These are phyloP conservation scores for Trichosporon sp. DNA, from an alignment of 1,284 basidiomycete species.

Conservation along the genomic window DNA sequence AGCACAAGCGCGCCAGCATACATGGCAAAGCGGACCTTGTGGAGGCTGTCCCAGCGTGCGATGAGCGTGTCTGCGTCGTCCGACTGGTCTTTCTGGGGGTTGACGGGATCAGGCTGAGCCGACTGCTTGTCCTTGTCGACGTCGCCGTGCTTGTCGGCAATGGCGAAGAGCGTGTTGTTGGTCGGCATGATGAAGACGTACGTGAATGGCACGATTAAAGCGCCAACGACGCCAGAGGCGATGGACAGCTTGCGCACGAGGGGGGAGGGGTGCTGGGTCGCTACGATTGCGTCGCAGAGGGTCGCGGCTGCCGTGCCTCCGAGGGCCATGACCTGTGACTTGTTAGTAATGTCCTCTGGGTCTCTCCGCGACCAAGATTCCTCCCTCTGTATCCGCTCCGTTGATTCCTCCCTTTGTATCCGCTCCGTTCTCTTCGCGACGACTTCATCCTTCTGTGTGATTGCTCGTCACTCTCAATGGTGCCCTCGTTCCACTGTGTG, in stretches of 20 bases:
- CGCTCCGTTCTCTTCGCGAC: too few relatives aligned
- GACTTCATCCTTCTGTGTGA: too few relatives aligned
- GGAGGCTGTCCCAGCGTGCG: conserved; percentile 20
- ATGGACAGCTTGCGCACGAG: conserved; percentile 19
- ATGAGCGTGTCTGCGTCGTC: conserved; percentile 12
- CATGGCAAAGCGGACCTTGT: conserved; percentile 15
- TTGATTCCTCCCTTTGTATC: not conserved
- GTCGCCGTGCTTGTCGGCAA: conserved; percentile 9
- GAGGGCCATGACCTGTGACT: conserved; percentile 7
- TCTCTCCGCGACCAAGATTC: not conserved
- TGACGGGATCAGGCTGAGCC: not conserved
- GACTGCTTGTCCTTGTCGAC: not conserved
- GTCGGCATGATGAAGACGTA: conserved; percentile 12
- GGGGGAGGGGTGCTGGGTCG: conserved; percentile 16
- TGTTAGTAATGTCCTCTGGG: not conserved
- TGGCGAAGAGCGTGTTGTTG: conserved; percentile 20
- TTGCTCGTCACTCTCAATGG: too few relatives aligned
- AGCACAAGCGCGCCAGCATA: conserved; percentile 9
- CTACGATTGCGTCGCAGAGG: conserved; percentile 14
- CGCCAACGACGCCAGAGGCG: conserved; percentile 16
- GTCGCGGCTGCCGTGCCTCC: conserved; percentile 6
- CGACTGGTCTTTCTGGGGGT: too few relatives aligned
- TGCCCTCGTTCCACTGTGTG: too few relatives aligned
- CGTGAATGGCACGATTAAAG: conserved; percentile 25
- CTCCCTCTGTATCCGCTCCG: not conserved